phyloP scores from a whole-genome alignment of 1,139 yeast species.

The Lodderomyces orthopsilosis region DNA sequence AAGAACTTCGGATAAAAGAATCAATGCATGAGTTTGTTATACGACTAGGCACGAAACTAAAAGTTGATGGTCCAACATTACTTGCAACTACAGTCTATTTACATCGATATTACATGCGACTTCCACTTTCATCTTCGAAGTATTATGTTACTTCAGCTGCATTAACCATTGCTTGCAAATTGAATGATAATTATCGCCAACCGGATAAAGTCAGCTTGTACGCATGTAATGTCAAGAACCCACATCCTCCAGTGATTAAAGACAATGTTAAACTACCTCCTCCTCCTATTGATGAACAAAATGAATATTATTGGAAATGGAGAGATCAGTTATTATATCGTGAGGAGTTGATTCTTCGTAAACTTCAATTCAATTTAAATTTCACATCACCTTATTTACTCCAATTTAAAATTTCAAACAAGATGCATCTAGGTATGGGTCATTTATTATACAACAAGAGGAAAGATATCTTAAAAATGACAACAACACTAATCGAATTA shows the following conservation, averaged over 20 bases:
- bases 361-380: constrained; percentile 41
- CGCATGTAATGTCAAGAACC: constrained; percentile 35
- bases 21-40: constrained; percentile 41
- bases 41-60: constrained; percentile 34
- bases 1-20: constrained; percentile 40
- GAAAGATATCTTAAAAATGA: constrained; percentile 32
- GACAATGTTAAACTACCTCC: constrained; percentile 1
- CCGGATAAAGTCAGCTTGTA: constrained; percentile 45
- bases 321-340: constrained; percentile 44
- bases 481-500: constrained; percentile 38
- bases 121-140: constrained; percentile 45
- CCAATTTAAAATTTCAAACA: constrained; percentile 23
- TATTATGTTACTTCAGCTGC: constrained; percentile 49
- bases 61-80: constrained; percentile 44
- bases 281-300: constrained; percentile 36
- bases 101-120: constrained; percentile 42
- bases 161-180: constrained; percentile 41
- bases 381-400: constrained; percentile 39
- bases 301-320: constrained; percentile 46
- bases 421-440: constrained; percentile 4
- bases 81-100: constrained; percentile 43
- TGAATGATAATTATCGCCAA: constrained; percentile 42
- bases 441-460: constrained; percentile 22
- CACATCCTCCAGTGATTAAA: constrained; percentile 18
- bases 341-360: constrained; percentile 42